A percentile compares a stretch with the other conserved stretches of the same genome.
Evolutionary conservation across 805 yeast genomes (phyloP).

Genomic region (Schwanniomyces sp.): DNA sequence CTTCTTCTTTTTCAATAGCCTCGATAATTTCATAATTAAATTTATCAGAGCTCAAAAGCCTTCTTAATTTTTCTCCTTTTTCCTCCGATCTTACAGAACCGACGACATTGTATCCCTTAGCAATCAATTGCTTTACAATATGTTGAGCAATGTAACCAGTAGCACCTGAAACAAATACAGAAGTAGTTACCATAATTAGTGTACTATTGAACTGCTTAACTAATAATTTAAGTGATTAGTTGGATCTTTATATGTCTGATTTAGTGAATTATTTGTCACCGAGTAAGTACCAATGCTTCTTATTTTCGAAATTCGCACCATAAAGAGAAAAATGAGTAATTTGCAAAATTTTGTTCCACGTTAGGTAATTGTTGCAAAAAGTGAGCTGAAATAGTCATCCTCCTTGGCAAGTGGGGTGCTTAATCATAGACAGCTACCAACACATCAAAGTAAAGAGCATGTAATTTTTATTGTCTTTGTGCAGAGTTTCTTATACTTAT

Average conservation of each 20-base stretch:
- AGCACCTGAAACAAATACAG: constrained; percentile 52
- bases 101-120: constrained; percentile 44
- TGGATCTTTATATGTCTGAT: not conserved
- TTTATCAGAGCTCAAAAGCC: constrained; percentile 26
- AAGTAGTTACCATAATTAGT: not conserved
- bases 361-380: no score
- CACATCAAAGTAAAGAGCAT: no score
- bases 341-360: no score
- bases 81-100: constrained; percentile 50
- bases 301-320: no score
- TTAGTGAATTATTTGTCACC: no score
- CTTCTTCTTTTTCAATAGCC: constrained; percentile 46
- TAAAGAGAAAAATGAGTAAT: no score
- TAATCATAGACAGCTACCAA: no score
- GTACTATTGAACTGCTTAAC: not conserved
- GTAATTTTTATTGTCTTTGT: no score
- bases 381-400: no score
- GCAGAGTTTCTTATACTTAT: no score
- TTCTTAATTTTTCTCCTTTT: constrained; percentile 40
- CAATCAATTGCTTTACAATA: constrained; percentile 41
- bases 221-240: not conserved
- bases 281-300: no score
- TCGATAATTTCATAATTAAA: constrained; percentile 46
- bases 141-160: constrained; percentile 57
- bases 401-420: no score